Evolutionary conservation across 768 basidiomycete genomes (phyloP).

Genomic region (Leucosporidium creatinivorum): DNA sequence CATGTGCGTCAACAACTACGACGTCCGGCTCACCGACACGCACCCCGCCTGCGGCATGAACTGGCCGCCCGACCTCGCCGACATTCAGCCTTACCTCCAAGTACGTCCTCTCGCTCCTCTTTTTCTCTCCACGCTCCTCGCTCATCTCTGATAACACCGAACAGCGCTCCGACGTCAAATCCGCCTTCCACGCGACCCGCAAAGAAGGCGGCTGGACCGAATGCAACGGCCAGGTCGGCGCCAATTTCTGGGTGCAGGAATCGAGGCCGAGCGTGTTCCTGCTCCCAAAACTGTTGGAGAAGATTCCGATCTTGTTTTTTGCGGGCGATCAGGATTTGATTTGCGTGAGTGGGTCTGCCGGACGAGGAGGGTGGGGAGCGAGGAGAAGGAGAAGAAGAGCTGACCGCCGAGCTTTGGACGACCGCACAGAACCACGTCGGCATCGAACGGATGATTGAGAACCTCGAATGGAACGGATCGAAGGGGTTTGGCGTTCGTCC

Average conservation of each 20-base stretch:
- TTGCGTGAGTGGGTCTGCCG: conserved; percentile 55
- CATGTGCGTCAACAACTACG: conserved; percentile 90
- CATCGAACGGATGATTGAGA: conserved; percentile 72
- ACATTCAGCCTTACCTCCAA: conserved; percentile 55
- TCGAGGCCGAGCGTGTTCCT: conserved; percentile 66
- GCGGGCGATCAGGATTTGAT: conserved; percentile 94
- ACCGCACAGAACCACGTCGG: conserved; percentile 66
- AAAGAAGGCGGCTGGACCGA: conserved; percentile 57
- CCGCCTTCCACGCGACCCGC: conserved; percentile 69
- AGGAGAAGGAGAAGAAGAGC: no score
- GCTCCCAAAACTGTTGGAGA: conserved; percentile 67
- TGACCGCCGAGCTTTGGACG: not conserved
- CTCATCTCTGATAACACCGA: not conserved
- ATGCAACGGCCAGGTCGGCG: conserved; percentile 63
- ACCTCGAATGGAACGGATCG: conserved; percentile 76
- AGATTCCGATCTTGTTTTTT: conserved; percentile 80
- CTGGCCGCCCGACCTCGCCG: conserved; percentile 80
- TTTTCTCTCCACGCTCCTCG: not conserved
- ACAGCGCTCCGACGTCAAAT: conserved; percentile 71
- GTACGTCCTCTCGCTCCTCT: conserved; percentile 50
- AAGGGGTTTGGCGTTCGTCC: conserved; percentile 70
- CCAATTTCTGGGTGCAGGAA: conserved; percentile 52
- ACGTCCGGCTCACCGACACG: conserved; percentile 72
- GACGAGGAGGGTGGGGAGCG: not conserved
- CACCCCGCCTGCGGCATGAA: conserved; percentile 91